Evolutionary conservation across 2,329 filamentous ascomycete genomes (phyloP), one percentile per base, ranked within the genome.

Genomic region (Fusarium sp.): DNA sequence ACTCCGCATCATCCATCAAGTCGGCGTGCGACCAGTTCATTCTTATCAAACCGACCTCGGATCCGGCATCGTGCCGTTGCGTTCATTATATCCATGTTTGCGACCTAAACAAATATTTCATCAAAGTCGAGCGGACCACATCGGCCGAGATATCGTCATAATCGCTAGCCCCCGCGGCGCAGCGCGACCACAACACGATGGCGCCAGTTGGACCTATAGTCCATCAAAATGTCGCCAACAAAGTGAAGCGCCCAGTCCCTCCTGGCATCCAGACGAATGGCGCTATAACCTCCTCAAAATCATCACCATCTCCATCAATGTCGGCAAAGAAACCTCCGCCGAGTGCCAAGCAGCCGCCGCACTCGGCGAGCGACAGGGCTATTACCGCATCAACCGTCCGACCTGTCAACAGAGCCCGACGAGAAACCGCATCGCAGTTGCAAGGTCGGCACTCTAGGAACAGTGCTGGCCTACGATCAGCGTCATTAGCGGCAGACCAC

Each of bases 221-320:
- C 56, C 83, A 83, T 74, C 83, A 84, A 65, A 81, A 82, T 78
- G 83, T 80, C 75, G 77, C 81, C 73, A 80, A 80, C 73, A 94
- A 94, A 82, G 87, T 89, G 72, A 94, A 94, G 83, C 90, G 91
- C 39, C 90, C 90, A 68, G 84, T 88, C 57, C 90, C 90, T 41
- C 86, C 91, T 50, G 87, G 89, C 47, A 88, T 92, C 63, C 91
- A 92, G 79, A 88, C 89, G 67, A 93, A 92, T 81, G 90, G 90
- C 36, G 58, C 53, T 38, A 82, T 84, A 65, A 84, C 84, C 71
- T 82, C 88, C 29, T 86, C 88, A 3, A 86, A 88, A 66, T 87
- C 89, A 7, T 91, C 90, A 4, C 86, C 90, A 3, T 89, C 88
- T 7, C 87, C 88, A 9, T 88, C 84, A 73, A 81, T 90, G 75